Percentiles rank a stretch among this genome's conserved stretches.
phyloP scores from a whole-genome alignment of 352 stramenopile species.

The Phytophthora cactorum region DNA sequence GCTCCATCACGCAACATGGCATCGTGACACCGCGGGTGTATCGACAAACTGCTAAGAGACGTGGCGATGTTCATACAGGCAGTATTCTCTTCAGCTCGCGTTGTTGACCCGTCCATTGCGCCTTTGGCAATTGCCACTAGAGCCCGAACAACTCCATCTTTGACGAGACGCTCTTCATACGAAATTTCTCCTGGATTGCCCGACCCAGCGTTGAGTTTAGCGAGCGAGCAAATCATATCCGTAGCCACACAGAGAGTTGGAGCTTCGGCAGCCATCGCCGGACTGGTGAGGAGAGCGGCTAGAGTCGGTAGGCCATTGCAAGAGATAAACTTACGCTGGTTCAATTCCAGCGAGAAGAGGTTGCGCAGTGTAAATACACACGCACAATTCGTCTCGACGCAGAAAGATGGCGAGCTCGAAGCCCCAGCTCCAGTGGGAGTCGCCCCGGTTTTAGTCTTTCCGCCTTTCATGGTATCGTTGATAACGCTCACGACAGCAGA shows the following conservation, averaged over 20 bases:
- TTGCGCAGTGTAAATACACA: slow-evolving; percentile 82
- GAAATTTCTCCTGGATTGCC: slow-evolving; percentile 17
- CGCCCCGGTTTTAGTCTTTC: slow-evolving; percentile 38
- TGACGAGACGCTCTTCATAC: slow-evolving; percentile 73
- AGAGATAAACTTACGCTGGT: slow-evolving; percentile 70
- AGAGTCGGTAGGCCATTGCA: slow-evolving; percentile 71
- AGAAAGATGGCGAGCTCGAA: slow-evolving; percentile 25
- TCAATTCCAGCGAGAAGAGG: slow-evolving; percentile 60
- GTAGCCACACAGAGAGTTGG: slow-evolving; percentile 58
- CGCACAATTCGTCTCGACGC: slow-evolving; percentile 55
- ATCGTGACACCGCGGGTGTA: slow-evolving; percentile 65
- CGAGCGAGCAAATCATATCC: slow-evolving; percentile 74
- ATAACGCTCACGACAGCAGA: slow-evolving; percentile 53
- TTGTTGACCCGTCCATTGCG: slow-evolving; percentile 31
- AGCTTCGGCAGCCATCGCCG: slow-evolving; percentile 53
- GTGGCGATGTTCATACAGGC: slow-evolving; percentile 70
- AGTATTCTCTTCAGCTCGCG: slow-evolving; percentile 36
- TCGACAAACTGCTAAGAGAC: slow-evolving; percentile 71
- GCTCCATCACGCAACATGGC: slow-evolving; percentile 78
- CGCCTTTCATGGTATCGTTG: slow-evolving; percentile 75
- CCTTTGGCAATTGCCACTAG: slow-evolving; percentile 67
- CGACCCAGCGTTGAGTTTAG: slow-evolving; percentile 45
- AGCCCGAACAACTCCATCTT: slow-evolving; percentile 73
- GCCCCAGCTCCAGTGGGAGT: slow-evolving; percentile 6
- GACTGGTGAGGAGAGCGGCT: slow-evolving; percentile 55